Evolutionary conservation across 1,284 basidiomycete genomes (phyloP).

Genomic region (Ceratorhiza oryzae-sativae): DNA sequence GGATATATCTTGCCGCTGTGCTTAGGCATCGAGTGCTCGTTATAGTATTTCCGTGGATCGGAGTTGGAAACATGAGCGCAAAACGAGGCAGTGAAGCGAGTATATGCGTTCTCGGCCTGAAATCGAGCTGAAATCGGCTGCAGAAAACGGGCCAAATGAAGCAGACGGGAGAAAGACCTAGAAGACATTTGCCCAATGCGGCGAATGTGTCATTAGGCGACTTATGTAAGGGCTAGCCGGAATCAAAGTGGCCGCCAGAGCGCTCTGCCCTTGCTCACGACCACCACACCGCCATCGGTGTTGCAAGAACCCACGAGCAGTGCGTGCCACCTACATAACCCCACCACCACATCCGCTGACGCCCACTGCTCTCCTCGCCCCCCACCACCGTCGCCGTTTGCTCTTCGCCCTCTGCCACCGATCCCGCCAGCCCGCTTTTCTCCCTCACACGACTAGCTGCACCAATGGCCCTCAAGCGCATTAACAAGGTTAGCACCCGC

Average conservation of each 20-base stretch:
- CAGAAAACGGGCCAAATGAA: background rate
- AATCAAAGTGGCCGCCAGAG: constrained; percentile 15
- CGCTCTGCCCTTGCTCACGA: constrained; percentile 33
- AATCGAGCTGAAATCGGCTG: background rate
- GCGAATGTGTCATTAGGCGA: background rate
- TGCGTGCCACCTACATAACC: constrained; percentile 31
- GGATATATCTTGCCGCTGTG: background rate
- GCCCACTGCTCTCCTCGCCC: background rate
- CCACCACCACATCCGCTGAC: background rate
- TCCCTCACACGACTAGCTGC: constrained; percentile 10
- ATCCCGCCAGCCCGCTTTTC: constrained; percentile 23
- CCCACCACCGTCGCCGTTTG: background rate
- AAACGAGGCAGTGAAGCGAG: constrained; percentile 1
- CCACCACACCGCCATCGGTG: constrained; percentile 37
- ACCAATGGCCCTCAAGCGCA: constrained; percentile 94
- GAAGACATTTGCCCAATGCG: background rate
- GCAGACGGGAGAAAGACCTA: background rate
- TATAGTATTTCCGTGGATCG: no score
- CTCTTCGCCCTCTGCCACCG: constrained; percentile 37
- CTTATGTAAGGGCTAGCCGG: constrained; percentile 34
- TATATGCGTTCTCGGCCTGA: background rate
- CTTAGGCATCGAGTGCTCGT: background rate
- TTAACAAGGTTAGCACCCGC: constrained; percentile 84
- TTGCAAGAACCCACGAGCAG: constrained; percentile 36
- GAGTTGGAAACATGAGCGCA: background rate